Evolutionary conservation across 805 yeast genomes (phyloP), one percentile per base, ranked within the genome.

Genomic region (Clavispora asparagi): DNA sequence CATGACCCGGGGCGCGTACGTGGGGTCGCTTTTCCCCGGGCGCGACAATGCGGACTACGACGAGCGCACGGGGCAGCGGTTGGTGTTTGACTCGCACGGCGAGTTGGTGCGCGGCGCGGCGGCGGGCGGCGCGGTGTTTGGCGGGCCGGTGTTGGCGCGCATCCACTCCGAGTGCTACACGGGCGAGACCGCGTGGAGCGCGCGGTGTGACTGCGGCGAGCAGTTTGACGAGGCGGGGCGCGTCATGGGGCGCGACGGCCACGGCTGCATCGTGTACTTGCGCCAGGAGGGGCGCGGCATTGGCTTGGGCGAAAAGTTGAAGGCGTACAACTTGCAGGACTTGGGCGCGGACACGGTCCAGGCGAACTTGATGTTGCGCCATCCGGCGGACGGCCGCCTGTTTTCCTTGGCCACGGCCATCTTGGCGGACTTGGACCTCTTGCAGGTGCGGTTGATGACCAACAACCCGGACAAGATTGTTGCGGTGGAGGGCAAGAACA

Each of bases 241-340:
- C 51, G 65, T 89, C 38, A 94, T 94, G 92, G 96, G 96, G 7
- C 71, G 76, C 47, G 76, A 75, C 41, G 96, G 96, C 14, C 85
- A 82, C 54, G 99, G 99, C 19, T 91, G 96, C 56, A 90, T 94
- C 42, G 98, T 94, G 2, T 94, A 94, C 63, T 71, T 94, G 53
- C 80, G 99, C 60, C 99, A 94, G 67, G 99, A 94, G 66, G 99
- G 99, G 44, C 82, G 99, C 49, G 99, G 99, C 16, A 94, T 94
- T 49, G 99, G 99, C 7, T 74, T 94, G n/a, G 96, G 97, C 28
- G 99, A 94, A 62, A 94, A 94, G 67, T 76, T 94, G 54, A 94
- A 94, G 67, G 98, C 98, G 2, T 94, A 94, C 67, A 94, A 94
- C 62, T 72, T 94, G 53, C 99, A 94, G 71, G 99, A 94, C 68